Conservation (phyloP, 352 stramenopile species). For the Phytopythium helicoides region DNA sequence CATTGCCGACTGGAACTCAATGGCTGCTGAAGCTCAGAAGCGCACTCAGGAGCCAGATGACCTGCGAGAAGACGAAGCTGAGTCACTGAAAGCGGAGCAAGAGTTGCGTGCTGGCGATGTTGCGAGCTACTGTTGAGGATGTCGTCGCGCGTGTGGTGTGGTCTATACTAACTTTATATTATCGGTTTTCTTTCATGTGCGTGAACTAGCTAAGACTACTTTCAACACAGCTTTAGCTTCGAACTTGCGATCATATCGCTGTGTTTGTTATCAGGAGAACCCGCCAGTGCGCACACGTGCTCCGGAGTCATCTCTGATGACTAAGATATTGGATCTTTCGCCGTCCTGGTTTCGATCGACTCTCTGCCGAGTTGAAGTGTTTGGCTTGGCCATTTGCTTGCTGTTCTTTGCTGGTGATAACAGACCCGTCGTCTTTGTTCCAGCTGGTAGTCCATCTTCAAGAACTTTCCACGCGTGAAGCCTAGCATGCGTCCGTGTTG, state of each 20-base stretch:
- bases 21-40: constrained; percentile 61
- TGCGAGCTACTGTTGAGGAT: too few relatives aligned
- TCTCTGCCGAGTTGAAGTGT: not conserved
- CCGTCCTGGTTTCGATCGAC: not conserved
- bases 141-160: too few relatives aligned
- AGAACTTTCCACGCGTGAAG: constrained; percentile 47
- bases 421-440: constrained; percentile 18
- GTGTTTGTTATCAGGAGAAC: not conserved
- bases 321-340: not conserved
- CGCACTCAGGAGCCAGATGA: constrained; percentile 41
- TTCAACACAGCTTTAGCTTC: too few relatives aligned
- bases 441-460: constrained; percentile 29
- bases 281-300: not conserved
- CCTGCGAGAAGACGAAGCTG: not conserved
- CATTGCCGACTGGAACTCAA: constrained; percentile 63
- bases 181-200: too few relatives aligned
- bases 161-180: too few relatives aligned
- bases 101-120: too few relatives aligned
- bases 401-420: not conserved
- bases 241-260: too few relatives aligned
- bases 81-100: too few relatives aligned
- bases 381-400: not conserved
- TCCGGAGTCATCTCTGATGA: not conserved
- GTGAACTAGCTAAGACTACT: too few relatives aligned
- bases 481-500: constrained; percentile 43